Conservation (phyloP, 495 filamentous ascomycete genomes). For the Neurospora tetraspora region DNA sequence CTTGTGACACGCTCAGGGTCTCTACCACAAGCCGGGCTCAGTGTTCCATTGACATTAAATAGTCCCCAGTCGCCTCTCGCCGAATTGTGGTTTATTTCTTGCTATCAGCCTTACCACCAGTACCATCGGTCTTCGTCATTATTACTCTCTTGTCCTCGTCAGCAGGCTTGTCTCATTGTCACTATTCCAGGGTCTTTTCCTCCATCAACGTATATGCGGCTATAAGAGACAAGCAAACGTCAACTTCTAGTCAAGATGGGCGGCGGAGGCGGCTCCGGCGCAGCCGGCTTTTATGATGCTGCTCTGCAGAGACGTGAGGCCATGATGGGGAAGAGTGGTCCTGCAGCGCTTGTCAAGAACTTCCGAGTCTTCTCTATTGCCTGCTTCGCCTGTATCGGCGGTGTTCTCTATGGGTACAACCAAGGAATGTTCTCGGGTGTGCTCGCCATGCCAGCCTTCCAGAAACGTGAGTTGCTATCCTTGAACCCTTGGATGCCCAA, state of each 20-base stretch:
- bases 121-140: background rate
- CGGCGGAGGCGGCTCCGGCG: slow-evolving; percentile 25
- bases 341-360: slow-evolving; percentile 56
- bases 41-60: background rate
- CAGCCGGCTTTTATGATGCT: slow-evolving; percentile 45
- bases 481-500: background rate
- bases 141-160: background rate
- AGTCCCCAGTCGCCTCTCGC: background rate
- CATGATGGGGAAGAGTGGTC: slow-evolving; percentile 55
- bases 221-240: background rate
- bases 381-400: slow-evolving; percentile 69
- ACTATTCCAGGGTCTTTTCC: no score
- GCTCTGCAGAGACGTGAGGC: slow-evolving; percentile 54
- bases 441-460: slow-evolving; percentile 51
- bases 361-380: slow-evolving; percentile 62
- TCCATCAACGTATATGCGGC: background rate
- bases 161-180: background rate
- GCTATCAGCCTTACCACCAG: background rate
- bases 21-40: background rate
- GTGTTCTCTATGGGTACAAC: slow-evolving; percentile 57
- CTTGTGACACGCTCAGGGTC: background rate
- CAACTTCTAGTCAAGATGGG: slow-evolving; percentile 14
- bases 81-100: background rate
- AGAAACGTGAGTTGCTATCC: slow-evolving; percentile 26
- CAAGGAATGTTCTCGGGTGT: slow-evolving; percentile 74